Evolutionary conservation across 208 protist genomes (phyloP).

Genomic region (Leishmania guyanensis): DNA sequence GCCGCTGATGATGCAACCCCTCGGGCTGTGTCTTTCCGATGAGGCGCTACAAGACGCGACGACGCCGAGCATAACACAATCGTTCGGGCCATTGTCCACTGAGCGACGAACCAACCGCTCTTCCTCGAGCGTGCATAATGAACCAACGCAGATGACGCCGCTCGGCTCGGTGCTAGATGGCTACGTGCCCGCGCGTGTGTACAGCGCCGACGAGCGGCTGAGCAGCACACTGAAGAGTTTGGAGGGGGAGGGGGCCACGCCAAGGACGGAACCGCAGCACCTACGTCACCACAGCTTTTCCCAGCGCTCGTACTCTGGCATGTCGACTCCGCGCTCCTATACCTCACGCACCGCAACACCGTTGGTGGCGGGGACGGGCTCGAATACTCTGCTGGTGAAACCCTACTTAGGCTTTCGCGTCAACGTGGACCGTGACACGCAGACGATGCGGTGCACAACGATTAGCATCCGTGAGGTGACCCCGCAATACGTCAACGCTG

Average conservation of each 20-base stretch:
- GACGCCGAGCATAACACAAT: not conserved
- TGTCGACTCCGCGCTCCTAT: slow-evolving; percentile 41
- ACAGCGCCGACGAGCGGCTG: slow-evolving; percentile 14
- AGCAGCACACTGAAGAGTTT: slow-evolving; percentile 1
- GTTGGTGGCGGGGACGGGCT: not conserved
- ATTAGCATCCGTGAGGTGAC: slow-evolving; percentile 66
- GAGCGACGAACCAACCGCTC: not conserved
- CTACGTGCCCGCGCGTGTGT: not conserved
- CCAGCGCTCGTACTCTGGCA: slow-evolving; percentile 24
- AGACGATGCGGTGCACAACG: slow-evolving; percentile 11
- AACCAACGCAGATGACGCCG: not conserved
- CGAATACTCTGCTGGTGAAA: slow-evolving; percentile 17
- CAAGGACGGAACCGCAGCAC: not conserved
- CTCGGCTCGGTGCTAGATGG: slow-evolving; percentile 4
- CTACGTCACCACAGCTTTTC: slow-evolving; percentile 22
- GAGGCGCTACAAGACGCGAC: slow-evolving; percentile 13
- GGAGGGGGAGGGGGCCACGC: slow-evolving; percentile 13
- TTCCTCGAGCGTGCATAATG: slow-evolving; percentile 5
- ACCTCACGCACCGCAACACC: slow-evolving; percentile 29
- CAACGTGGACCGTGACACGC: slow-evolving; percentile 33
- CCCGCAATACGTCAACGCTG: slow-evolving; percentile 42
- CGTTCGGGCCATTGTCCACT: not conserved
- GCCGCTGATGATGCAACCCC: slow-evolving; percentile 8
- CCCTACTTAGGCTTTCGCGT: slow-evolving; percentile 84
- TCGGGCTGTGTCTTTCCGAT: slow-evolving; percentile 10